Conservation (phyloP, 208 protist genomes). For the Crithidia thermophila region DNA sequence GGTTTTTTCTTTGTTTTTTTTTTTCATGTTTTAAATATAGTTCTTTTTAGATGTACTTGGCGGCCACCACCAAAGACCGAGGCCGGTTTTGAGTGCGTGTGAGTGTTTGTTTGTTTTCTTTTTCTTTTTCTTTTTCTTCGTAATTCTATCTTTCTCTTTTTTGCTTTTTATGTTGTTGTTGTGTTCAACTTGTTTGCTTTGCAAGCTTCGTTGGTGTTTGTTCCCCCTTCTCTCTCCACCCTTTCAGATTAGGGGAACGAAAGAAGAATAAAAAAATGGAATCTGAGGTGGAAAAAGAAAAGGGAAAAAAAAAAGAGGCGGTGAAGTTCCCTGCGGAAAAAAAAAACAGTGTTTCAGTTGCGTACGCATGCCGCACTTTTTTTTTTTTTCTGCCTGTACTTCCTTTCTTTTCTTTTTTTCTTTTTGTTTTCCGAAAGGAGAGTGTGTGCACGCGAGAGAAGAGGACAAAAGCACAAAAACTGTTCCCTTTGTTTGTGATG, state of each 20-base stretch:
- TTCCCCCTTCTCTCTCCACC: background rate
- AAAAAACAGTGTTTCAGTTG: background rate
- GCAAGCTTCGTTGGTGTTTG: background rate
- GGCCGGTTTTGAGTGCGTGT: background rate
- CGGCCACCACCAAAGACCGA: background rate
- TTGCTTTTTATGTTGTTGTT: constrained; percentile 14
- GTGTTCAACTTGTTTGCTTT: background rate
- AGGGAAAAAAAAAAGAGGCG: too few relatives aligned
- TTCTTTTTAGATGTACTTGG: background rate
- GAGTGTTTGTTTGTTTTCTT: constrained; percentile 5
- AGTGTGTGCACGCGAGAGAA: too few relatives aligned
- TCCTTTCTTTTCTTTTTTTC: constrained; percentile 15
- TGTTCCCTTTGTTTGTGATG: too few relatives aligned
- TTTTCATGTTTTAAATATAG: constrained; percentile 8
- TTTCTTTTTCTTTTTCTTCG: constrained; percentile 28
- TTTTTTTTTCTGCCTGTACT: constrained; percentile 6
- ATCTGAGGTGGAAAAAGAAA: too few relatives aligned
- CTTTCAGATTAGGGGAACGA: background rate
- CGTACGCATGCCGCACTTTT: background rate
- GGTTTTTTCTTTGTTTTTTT: constrained; percentile 5
- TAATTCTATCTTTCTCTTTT: background rate
- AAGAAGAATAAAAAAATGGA: too few relatives aligned
- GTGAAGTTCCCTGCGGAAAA: too few relatives aligned
- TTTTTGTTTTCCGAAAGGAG: too few relatives aligned
- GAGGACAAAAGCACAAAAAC: too few relatives aligned